These are phyloP conservation scores for Malassezia yamatoensis DNA, from an alignment of 1,284 basidiomycete species.

Conservation along the genomic window DNA sequence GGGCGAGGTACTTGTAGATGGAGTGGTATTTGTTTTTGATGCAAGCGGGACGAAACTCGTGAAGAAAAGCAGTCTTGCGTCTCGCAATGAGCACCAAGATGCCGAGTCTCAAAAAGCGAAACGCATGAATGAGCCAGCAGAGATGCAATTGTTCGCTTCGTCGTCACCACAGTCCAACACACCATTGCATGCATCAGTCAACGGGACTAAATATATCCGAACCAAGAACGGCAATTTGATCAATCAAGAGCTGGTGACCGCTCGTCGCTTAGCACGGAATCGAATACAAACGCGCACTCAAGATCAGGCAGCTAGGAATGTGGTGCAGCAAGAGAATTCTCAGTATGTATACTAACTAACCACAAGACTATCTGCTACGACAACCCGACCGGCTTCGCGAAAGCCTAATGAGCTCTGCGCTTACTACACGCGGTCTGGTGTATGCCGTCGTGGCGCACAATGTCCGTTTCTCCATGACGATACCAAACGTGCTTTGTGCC, in stretches of 20 bases:
- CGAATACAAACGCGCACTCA: conserved; percentile 22
- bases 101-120: not conserved
- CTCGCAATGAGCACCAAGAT: not conserved
- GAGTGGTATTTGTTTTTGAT: conserved; percentile 52
- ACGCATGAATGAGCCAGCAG: not conserved
- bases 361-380: too few species aligned
- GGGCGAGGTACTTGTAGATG: conserved; percentile 51
- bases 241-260: conserved; percentile 35
- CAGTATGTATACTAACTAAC: too few species aligned
- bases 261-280: conserved; percentile 27
- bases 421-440: conserved; percentile 14
- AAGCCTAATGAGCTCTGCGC: conserved; percentile 4
- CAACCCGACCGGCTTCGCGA: conserved; percentile 8
- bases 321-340: conserved; percentile 1
- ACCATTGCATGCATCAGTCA: conserved; percentile 39
- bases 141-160: too few species aligned
- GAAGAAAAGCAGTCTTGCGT: conserved; percentile 26
- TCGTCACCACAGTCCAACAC: conserved; percentile 3
- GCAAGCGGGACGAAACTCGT: conserved; percentile 51
- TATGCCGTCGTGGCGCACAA: conserved; percentile 26
- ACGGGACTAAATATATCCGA: conserved; percentile 48
- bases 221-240: conserved; percentile 51
- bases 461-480: conserved; percentile 41
- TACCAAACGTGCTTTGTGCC: conserved; percentile 38
- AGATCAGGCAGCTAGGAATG: conserved; percentile 13